Evolutionary conservation across 768 basidiomycete species (phyloP).

Genomic region (Russula vinacea): DNA sequence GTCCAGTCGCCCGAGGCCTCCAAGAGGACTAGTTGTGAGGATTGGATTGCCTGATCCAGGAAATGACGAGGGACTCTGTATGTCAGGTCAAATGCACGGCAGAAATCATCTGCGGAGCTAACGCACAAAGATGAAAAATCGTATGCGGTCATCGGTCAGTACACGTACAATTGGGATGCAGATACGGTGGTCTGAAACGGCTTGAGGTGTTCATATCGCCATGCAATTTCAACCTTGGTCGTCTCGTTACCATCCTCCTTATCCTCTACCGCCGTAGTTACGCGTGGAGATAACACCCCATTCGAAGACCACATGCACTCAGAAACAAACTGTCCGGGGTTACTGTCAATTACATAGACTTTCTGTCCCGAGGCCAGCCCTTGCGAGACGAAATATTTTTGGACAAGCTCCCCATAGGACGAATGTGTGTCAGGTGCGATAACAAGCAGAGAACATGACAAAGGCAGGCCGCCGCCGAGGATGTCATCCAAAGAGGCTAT

Average conservation of each 20-base stretch:
- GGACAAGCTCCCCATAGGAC: conserved; percentile 77
- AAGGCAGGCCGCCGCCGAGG: conserved; percentile 85
- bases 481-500: conserved; percentile 93
- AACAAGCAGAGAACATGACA: conserved; percentile 68
- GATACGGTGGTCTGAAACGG: conserved; percentile 83
- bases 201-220: conserved; percentile 94
- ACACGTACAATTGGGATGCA: conserved; percentile 47
- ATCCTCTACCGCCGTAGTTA: conserved; percentile 41
- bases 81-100: conserved; percentile 70
- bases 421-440: conserved; percentile 86
- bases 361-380: conserved; percentile 72
- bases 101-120: conserved; percentile 60
- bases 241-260: conserved; percentile 37
- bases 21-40: conserved; percentile 21
- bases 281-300: conserved; percentile 23
- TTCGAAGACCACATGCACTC: conserved; percentile 80
- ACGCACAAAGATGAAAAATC: conserved; percentile 20
- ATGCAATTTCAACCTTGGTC: conserved; percentile 88
- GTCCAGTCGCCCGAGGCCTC: conserved; percentile 13
- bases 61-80: conserved; percentile 51
- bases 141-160: conserved; percentile 6
- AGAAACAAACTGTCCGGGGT: conserved; percentile 54
- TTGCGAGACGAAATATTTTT: conserved; percentile 87
- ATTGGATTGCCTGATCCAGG: conserved; percentile 37
- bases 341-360: conserved; percentile 61